A percentile compares a stretch with the other conserved stretches of the same genome.
Evolutionary conservation across 352 stramenopile genomes (phyloP).

Genomic region (Phytopythium mirpurense): DNA sequence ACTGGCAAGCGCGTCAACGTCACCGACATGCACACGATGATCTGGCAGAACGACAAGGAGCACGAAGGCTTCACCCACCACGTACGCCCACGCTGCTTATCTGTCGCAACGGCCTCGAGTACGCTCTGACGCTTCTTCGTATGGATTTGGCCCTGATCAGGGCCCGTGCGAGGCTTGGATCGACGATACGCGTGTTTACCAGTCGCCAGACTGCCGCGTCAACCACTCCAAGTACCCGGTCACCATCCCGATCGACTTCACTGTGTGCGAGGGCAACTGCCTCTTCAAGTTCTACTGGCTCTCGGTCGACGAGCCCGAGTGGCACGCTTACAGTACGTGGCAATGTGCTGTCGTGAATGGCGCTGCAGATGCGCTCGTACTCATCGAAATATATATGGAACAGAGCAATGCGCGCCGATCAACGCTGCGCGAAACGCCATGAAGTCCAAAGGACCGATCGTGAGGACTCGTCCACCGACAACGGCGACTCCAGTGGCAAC

Average conservation of each 20-base stretch:
- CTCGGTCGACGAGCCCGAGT: conserved; percentile 19
- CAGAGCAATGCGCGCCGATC: conserved; percentile 10
- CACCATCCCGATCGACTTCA: conserved; percentile 27
- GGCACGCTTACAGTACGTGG: conserved; percentile 22
- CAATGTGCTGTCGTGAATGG: neutral
- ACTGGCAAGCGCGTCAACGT: conserved; percentile 10
- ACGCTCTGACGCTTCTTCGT: neutral
- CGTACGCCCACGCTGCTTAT: neutral
- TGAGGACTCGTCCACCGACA: neutral
- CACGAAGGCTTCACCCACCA: conserved; percentile 18
- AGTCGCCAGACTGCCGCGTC: conserved; percentile 18
- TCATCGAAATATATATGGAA: too few relatives aligned
- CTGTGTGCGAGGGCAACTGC: conserved; percentile 25
- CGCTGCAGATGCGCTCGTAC: neutral
- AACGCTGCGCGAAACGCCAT: too few relatives aligned
- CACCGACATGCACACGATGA: conserved; percentile 13
- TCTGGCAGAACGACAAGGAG: conserved; percentile 20
- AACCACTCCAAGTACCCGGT: conserved; percentile 23
- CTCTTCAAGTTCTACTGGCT: conserved; percentile 36
- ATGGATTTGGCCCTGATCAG: neutral
- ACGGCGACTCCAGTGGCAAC: neutral
- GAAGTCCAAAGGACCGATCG: neutral
- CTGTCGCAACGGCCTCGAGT: neutral
- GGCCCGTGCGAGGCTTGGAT: conserved; percentile 28
- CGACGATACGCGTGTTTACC: conserved; percentile 16